Conservation (phyloP, 1,284 basidiomycete species). For the Rhodotorula sp. region DNA sequence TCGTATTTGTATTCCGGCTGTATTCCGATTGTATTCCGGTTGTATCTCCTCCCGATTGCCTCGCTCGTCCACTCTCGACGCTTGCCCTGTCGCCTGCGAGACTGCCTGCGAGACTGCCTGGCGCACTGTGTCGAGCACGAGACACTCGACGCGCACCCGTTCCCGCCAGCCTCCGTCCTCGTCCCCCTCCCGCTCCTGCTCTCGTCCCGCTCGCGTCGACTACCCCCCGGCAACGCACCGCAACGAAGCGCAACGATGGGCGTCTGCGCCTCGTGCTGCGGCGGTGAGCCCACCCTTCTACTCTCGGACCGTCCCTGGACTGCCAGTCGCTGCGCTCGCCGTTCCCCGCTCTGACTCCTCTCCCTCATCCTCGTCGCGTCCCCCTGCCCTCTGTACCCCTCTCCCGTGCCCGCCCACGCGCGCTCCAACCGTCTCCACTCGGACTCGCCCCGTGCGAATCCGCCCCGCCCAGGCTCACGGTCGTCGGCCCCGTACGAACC, state of each 20-base stretch:
- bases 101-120: too few species aligned
- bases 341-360: not conserved
- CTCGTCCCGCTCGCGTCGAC: not conserved
- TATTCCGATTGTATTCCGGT: too few species aligned
- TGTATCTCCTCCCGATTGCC: not conserved
- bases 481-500: conserved; percentile 60
- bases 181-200: not conserved
- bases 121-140: too few species aligned
- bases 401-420: not conserved
- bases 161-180: too few species aligned
- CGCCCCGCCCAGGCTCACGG: not conserved
- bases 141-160: too few species aligned
- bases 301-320: not conserved
- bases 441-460: not conserved
- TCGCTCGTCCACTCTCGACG: not conserved
- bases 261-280: conserved; percentile 10
- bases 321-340: too few species aligned
- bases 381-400: too few species aligned
- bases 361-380: not conserved
- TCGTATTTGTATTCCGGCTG: too few species aligned
- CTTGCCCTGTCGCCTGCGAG: too few species aligned
- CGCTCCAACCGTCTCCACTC: not conserved
- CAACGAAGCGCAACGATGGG: not conserved
- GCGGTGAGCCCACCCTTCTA: not conserved
- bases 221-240: not conserved